These are phyloP conservation scores for Casuarina glauca DNA, from an alignment of 306 rosid species.

Conservation along the genomic window DNA sequence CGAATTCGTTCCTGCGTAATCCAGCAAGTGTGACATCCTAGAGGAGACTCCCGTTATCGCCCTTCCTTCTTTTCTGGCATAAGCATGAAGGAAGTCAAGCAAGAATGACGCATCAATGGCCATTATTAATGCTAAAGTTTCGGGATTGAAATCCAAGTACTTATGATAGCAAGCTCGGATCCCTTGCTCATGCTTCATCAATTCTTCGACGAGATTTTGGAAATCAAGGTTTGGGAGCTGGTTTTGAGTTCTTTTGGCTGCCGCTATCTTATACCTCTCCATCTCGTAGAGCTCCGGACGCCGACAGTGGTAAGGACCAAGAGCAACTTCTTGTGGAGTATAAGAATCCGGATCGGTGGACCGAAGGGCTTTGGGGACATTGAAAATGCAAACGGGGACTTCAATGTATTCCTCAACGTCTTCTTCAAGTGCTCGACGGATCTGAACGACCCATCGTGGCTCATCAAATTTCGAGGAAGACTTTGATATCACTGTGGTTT, in stretches of 20 bases:
- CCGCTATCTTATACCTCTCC: constrained; percentile 67
- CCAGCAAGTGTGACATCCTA: constrained; percentile 66
- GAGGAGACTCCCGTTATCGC: constrained; percentile 40
- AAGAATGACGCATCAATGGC: constrained; percentile 68
- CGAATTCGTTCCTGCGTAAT: constrained; percentile 54
- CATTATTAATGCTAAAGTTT: constrained; percentile 78
- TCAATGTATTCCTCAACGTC: constrained; percentile 44
- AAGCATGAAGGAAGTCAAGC: constrained; percentile 67
- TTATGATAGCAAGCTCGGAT: constrained; percentile 68
- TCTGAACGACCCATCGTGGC: constrained; percentile 54
- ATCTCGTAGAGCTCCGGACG: constrained; percentile 76
- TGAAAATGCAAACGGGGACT: constrained; percentile 57
- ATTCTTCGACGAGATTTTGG: constrained; percentile 47
- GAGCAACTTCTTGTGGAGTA: constrained; percentile 68
- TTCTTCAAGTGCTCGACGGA: constrained; percentile 58
- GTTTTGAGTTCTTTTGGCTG: constrained; percentile 59
- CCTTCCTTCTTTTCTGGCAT: constrained; percentile 41
- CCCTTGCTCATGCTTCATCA: constrained; percentile 45
- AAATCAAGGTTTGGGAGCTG: constrained; percentile 39
- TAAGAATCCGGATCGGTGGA: constrained; percentile 59
- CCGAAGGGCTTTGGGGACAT: constrained; percentile 52
- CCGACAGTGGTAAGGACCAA: constrained; percentile 79
- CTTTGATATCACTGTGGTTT: constrained; percentile 24
- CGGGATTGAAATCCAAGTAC: constrained; percentile 62
- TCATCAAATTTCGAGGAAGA: constrained; percentile 50